A percentile compares a stretch with the other conserved stretches of the same genome.
These are phyloP conservation scores for Xerocomus amazonicus DNA, from an alignment of 1,284 basidiomycete genomes.

Conservation along the genomic window DNA sequence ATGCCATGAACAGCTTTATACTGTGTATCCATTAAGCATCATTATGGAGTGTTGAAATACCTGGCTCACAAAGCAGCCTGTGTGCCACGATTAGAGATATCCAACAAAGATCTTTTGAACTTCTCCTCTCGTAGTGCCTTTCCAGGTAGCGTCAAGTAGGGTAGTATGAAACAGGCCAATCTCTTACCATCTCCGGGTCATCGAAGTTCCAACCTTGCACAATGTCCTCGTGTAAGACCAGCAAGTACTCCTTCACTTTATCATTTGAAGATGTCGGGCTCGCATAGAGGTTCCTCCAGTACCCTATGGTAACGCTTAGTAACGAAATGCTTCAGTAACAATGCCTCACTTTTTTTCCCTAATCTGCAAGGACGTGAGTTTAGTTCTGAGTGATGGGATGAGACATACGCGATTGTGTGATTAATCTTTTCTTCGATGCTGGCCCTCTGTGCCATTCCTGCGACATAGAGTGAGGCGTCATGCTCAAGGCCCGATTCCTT, in stretches of 20 bases:
- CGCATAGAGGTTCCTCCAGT: conserved; percentile 5
- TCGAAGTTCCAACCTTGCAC: conserved; percentile 9
- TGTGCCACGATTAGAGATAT: neutral
- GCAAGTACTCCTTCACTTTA: conserved; percentile 1
- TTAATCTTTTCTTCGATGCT: neutral
- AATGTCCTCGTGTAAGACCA: conserved; percentile 9
- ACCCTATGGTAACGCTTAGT: conserved; percentile 1
- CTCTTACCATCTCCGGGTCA: neutral
- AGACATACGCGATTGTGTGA: neutral
- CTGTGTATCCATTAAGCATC: neutral
- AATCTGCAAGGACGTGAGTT: neutral
- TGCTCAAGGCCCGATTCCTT: neutral
- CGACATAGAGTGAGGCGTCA: neutral
- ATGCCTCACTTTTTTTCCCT: neutral
- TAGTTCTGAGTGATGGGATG: neutral
- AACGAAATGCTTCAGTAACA: neutral
- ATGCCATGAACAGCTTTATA: conserved; percentile 1
- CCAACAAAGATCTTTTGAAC: neutral
- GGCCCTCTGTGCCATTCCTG: neutral
- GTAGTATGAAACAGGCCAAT: no score
- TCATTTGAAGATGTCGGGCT: conserved; percentile 1
- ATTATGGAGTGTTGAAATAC: no score
- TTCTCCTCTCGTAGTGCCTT: no score
- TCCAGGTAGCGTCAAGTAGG: no score
- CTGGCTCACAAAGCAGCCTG: no score